Base-by-base conservation (phyloP, 2,329 filamentous ascomycete genomes). In the Cytospora mali region DNA sequence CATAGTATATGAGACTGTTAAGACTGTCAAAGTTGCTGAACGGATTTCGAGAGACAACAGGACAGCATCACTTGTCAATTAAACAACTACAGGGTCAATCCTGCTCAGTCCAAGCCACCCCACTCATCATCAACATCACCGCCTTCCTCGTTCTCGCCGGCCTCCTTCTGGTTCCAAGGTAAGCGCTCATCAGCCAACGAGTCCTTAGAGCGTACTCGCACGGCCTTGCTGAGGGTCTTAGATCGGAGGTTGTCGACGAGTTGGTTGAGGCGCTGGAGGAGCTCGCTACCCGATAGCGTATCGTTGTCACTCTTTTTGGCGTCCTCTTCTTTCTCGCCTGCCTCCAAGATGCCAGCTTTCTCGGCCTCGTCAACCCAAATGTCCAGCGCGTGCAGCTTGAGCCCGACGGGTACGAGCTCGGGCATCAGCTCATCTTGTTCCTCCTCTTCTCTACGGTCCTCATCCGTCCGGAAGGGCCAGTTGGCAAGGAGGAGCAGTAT, bases 331-430 rank as follows among this genome's bases (percentile, higher is more conserved):
- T 75, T 71, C 31, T 70, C 70, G 6, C 73, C 74, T 13, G 70
- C 71, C 13, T 70, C 71, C 6, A 87, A 68, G 39, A 84, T 80
- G 58, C 87, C 84, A 35, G 87, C 84, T 71, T 88, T 88, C 75
- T 93, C 90, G 70, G 93, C 76, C 81, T 97, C 93, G 74, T 98
- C 95, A 10, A 96, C 84, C 86, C 91, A 98, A 59, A 98, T 84
- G 78, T 99, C 95, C 66, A 96, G 76, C 16, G 93, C 84, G 76
- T 99, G 95, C 75, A 96, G 88, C 66, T 92, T 80, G 74, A 99
- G 73, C 0, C 95, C 95, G 69, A 95, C 90, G 0, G 94, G 90
- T 1, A 96, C 85, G 59, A 65, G 70, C 60, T 67, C 68, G 10
- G 68, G 68, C 61, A 67, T 62, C 21, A 72, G 42, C n/a, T 72